Evolutionary conservation across 164 flowering plant genomes (phyloP).

Genomic region (Cinnamomum micranthum): DNA sequence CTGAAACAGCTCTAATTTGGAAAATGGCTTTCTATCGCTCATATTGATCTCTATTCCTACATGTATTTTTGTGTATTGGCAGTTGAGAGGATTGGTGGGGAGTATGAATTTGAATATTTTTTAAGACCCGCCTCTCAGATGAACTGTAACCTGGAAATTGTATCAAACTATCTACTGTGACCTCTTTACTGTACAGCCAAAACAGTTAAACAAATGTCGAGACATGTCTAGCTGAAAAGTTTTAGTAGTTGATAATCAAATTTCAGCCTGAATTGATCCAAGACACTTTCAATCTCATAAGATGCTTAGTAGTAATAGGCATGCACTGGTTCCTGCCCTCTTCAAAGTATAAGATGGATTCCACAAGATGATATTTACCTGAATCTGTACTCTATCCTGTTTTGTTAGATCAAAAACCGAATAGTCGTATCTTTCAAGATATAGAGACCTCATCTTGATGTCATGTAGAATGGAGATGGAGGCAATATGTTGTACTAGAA

Average conservation of each 20-base stretch:
- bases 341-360: neutral
- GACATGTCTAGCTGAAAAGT: neutral
- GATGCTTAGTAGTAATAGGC: neutral
- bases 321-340: neutral
- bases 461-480: constrained; percentile 83
- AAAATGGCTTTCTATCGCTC: too few relatives aligned
- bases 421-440: constrained; percentile 75
- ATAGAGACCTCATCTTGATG: constrained; percentile 78
- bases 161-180: neutral
- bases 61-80: too few relatives aligned
- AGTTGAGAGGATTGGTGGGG: too few relatives aligned
- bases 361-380: constrained; percentile 33
- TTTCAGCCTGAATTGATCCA: neutral
- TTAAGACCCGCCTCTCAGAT: too few relatives aligned
- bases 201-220: neutral
- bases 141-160: too few relatives aligned
- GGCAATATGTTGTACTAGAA: constrained; percentile 83
- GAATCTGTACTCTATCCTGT: constrained; percentile 66
- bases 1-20: too few relatives aligned
- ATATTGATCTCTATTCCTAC: too few relatives aligned
- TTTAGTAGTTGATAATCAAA: neutral
- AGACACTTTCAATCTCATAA: neutral
- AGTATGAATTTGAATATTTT: too few relatives aligned
- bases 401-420: constrained; percentile 71
- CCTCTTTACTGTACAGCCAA: neutral